Conservation (phyloP, 2,329 filamentous ascomycete genomes). For the Ilyonectria robusta region DNA sequence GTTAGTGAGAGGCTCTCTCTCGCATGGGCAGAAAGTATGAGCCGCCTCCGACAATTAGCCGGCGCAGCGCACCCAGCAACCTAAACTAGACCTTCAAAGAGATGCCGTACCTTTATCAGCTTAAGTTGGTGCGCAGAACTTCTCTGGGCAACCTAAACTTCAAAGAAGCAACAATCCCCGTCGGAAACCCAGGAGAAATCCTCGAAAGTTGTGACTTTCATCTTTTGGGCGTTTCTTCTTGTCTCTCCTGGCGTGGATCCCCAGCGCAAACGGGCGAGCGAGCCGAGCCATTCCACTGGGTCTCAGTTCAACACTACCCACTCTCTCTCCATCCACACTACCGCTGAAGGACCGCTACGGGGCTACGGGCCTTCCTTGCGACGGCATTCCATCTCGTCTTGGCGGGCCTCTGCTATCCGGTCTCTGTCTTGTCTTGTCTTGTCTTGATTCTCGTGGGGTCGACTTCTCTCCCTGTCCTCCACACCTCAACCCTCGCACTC, state of each 20-base stretch:
- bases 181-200: too few relatives aligned
- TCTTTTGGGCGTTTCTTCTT: neutral
- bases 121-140: neutral
- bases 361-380: constrained; percentile 13
- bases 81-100: neutral
- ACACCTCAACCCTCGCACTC: neutral
- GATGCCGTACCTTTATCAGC: neutral
- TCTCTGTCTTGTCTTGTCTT: neutral
- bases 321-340: neutral
- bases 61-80: constrained; percentile 42
- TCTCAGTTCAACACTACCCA: neutral
- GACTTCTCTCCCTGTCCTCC: neutral
- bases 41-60: constrained; percentile 48
- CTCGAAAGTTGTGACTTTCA: neutral
- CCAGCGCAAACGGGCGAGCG: neutral
- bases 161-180: too few relatives aligned
- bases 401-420: neutral
- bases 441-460: neutral
- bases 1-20: constrained; percentile 7
- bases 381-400: constrained; percentile 19
- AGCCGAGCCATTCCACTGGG: constrained; percentile 1
- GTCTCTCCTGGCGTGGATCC: constrained; percentile 4
- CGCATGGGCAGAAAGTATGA: constrained; percentile 11
- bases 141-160: neutral
- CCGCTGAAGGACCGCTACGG: neutral